Evolutionary conservation across 805 yeast species (phyloP).

Genomic region (Kodamaea kaohsiungensis): DNA sequence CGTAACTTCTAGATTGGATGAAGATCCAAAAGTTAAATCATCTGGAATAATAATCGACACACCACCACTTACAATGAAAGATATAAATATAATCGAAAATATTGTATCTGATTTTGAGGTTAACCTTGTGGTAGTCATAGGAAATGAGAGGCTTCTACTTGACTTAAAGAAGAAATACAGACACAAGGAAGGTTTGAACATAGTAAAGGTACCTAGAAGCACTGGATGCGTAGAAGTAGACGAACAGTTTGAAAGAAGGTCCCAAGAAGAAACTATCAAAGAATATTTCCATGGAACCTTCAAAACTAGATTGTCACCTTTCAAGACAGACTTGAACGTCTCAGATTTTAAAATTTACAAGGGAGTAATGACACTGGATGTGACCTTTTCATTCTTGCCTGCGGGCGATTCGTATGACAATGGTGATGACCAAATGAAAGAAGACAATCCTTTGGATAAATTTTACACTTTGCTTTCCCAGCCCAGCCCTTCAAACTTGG

Average conservation of each 20-base stretch:
- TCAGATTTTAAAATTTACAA: constrained; percentile 60
- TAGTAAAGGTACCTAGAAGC: constrained; percentile 66
- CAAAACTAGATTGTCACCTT: constrained; percentile 74
- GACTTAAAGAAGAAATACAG: constrained; percentile 58
- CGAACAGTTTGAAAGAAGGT: constrained; percentile 63
- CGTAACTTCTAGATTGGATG: constrained; percentile 48
- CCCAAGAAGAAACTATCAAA: constrained; percentile 75
- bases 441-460: constrained; percentile 33
- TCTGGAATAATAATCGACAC: constrained; percentile 76
- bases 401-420: constrained; percentile 44
- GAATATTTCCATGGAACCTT: constrained; percentile 88
- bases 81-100: constrained; percentile 51
- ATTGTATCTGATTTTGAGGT: constrained; percentile 62
- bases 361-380: constrained; percentile 50
- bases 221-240: constrained; percentile 79
- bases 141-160: constrained; percentile 67
- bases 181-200: constrained; percentile 27
- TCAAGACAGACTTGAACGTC: constrained; percentile 72
- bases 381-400: constrained; percentile 41
- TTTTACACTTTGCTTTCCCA: constrained; percentile 39
- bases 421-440: constrained; percentile 20
- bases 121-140: constrained; percentile 66
- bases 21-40: constrained; percentile 44
- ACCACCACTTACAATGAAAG: constrained; percentile 58
- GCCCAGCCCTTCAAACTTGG: constrained; percentile 56